These are phyloP conservation scores for Pseudogymnoascus destructans DNA, from an alignment of 2,329 filamentous ascomycete genomes.

Conservation along the genomic window DNA sequence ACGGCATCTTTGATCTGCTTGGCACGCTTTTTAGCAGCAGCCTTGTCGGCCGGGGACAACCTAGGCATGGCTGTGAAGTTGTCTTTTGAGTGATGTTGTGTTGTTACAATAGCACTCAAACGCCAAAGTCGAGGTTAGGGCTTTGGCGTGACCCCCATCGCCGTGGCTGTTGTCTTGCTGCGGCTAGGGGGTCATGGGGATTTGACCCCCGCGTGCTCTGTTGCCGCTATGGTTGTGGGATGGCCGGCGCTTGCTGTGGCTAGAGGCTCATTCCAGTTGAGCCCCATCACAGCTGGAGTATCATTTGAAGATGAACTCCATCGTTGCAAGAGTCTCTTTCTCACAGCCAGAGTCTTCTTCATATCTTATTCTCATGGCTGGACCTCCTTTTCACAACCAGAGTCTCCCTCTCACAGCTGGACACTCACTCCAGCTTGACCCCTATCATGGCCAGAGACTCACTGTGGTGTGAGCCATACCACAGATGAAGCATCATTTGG, in stretches of 20 bases:
- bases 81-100: neutral
- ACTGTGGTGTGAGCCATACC: neutral
- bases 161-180: neutral
- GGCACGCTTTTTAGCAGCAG: neutral
- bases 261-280: neutral
- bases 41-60: neutral
- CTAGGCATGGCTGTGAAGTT: neutral
- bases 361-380: neutral
- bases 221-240: neutral
- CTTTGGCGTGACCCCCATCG: neutral
- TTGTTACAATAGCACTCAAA: neutral
- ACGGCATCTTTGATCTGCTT: neutral
- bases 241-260: neutral
- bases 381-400: neutral
- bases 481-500: neutral
- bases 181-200: neutral
- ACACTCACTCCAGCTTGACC: neutral
- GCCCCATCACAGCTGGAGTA: neutral
- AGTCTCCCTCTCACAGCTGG: neutral
- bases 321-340: neutral
- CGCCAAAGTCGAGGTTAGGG: neutral
- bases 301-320: neutral
- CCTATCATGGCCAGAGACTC: neutral
- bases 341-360: neutral
- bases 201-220: neutral